These are phyloP conservation scores for Apiotrichum mycotoxinovorans DNA, from an alignment of 1,284 basidiomycete genomes.

Conservation along the genomic window DNA sequence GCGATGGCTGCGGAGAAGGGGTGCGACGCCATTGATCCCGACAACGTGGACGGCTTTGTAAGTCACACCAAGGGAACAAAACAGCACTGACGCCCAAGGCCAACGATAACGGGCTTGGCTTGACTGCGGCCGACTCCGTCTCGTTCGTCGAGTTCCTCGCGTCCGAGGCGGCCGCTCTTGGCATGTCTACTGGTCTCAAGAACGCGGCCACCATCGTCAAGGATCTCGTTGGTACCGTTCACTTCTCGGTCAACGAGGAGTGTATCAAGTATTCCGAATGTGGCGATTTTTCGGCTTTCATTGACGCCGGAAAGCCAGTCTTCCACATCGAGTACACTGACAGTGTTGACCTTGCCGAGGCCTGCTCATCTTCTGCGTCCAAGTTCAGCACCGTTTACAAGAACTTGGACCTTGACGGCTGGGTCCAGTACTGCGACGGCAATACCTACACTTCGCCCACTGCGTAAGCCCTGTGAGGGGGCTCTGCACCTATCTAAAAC, in stretches of 20 bases:
- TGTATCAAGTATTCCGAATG: constrained; percentile 27
- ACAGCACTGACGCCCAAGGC: neutral
- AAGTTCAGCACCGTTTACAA: constrained; percentile 9
- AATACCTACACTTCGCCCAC: too few relatives aligned
- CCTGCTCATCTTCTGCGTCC: neutral
- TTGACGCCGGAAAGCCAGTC: constrained; percentile 30
- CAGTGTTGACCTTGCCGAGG: too few relatives aligned
- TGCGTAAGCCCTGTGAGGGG: too few relatives aligned
- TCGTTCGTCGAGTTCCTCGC: constrained; percentile 38
- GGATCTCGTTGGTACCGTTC: neutral
- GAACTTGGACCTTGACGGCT: constrained; percentile 4
- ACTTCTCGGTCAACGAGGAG: constrained; percentile 13
- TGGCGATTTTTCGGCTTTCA: constrained; percentile 23
- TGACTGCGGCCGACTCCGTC: constrained; percentile 29
- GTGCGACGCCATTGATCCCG: constrained; percentile 47
- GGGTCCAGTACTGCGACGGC: constrained; percentile 11
- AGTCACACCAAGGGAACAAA: neutral
- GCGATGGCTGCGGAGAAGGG: constrained; percentile 33
- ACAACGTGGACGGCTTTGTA: constrained; percentile 40
- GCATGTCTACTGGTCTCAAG: constrained; percentile 34
- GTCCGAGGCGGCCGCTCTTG: constrained; percentile 15
- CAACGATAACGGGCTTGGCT: constrained; percentile 1
- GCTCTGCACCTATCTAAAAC: too few relatives aligned
- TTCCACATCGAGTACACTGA: constrained; percentile 33
- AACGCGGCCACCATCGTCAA: constrained; percentile 26